Evolutionary conservation across 2,329 filamentous ascomycete genomes (phyloP).

Genomic region (Lasiodiplodia sp.): DNA sequence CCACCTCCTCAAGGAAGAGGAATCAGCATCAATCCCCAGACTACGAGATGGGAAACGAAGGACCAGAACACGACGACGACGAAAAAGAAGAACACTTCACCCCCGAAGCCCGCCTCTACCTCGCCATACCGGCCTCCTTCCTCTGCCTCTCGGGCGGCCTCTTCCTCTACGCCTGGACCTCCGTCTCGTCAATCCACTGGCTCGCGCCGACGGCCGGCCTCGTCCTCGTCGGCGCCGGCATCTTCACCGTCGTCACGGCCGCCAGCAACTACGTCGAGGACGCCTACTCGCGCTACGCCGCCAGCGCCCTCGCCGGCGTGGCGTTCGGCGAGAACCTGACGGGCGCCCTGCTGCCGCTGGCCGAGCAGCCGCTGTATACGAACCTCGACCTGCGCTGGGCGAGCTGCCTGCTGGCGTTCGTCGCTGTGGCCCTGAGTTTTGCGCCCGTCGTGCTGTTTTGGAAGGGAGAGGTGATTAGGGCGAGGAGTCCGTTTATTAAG

Average conservation of each 20-base stretch:
- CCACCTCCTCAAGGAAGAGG: slow-evolving; percentile 58
- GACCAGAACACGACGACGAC: slow-evolving; percentile 49
- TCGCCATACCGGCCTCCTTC: slow-evolving; percentile 51
- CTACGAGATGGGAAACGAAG: slow-evolving; percentile 34
- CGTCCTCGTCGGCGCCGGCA: slow-evolving; percentile 39
- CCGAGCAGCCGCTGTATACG: slow-evolving; percentile 56
- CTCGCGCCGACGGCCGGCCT: slow-evolving; percentile 41
- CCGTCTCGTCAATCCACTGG: too few species aligned
- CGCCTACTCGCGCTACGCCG: slow-evolving; percentile 59
- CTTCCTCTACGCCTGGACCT: slow-evolving; percentile 42
- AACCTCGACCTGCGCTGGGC: slow-evolving; percentile 59
- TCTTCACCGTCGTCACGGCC: slow-evolving; percentile 53
- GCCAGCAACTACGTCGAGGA: slow-evolving; percentile 59
- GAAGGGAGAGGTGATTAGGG: slow-evolving; percentile 52
- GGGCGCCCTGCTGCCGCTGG: slow-evolving; percentile 57
- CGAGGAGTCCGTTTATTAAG: slow-evolving; percentile 48
- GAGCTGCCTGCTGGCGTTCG: slow-evolving; percentile 55
- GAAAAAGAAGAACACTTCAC: slow-evolving; percentile 50
- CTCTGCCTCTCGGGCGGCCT: slow-evolving; percentile 45
- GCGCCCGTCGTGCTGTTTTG: slow-evolving; percentile 55
- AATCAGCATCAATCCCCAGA: slow-evolving; percentile 32
- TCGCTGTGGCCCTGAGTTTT: slow-evolving; percentile 53
- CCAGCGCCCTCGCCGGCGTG: slow-evolving; percentile 57
- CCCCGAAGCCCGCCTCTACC: slow-evolving; percentile 54
- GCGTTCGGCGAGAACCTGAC: slow-evolving; percentile 59